Evolutionary conservation across 495 filamentous ascomycete species (phyloP).

Genomic region (Xylaria intraflava): DNA sequence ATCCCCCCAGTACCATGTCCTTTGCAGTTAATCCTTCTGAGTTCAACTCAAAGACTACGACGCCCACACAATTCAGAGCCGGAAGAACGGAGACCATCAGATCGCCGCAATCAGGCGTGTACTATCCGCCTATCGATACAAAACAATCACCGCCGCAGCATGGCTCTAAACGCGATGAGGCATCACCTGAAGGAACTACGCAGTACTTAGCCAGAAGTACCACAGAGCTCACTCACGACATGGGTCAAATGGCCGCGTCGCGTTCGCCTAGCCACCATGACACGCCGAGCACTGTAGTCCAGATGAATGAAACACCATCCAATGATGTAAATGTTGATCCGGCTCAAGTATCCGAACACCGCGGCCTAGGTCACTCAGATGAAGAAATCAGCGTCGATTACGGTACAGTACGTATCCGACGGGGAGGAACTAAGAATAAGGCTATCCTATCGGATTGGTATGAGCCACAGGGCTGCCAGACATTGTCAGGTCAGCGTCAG

Average conservation of each 20-base stretch:
- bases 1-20: neutral
- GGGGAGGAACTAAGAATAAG: neutral
- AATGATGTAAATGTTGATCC: neutral
- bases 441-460: neutral
- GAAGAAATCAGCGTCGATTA: conserved; percentile 2
- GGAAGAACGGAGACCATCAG: neutral
- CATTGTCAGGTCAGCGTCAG: too few relatives aligned
- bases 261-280: neutral
- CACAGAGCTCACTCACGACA: neutral
- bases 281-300: neutral
- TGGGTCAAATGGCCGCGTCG: neutral
- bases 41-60: neutral
- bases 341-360: neutral
- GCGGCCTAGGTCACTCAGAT: neutral
- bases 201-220: neutral
- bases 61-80: neutral
- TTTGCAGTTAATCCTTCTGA: neutral
- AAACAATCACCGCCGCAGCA: neutral
- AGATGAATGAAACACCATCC: too few relatives aligned
- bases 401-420: conserved; percentile 4
- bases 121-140: neutral
- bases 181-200: neutral
- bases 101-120: neutral
- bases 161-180: neutral
- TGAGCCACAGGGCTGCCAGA: too few relatives aligned